Evolutionary conservation across 2,329 filamentous ascomycete genomes (phyloP).

Genomic region (Epichloe hybrida): DNA sequence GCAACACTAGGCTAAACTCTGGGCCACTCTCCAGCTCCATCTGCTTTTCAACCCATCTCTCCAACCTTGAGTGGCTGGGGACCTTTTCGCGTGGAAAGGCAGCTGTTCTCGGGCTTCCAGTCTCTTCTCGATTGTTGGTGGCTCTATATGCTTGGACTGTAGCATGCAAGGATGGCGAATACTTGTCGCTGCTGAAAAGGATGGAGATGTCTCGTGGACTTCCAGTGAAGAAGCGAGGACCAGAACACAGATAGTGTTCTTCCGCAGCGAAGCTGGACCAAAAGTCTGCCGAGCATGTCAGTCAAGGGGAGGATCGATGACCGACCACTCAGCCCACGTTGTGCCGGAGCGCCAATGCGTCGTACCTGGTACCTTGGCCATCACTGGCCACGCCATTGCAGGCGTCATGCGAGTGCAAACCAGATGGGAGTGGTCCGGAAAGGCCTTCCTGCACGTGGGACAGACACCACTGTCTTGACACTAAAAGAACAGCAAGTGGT

Average conservation of each 20-base stretch:
- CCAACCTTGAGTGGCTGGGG: slow-evolving; percentile 21
- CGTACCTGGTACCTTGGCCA: slow-evolving; percentile 24
- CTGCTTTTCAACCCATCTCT: slow-evolving; percentile 25
- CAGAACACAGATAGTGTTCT: slow-evolving; percentile 20
- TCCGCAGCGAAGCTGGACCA: slow-evolving; percentile 22
- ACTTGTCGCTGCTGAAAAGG: slow-evolving; percentile 21
- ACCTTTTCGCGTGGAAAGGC: slow-evolving; percentile 25
- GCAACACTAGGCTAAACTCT: slow-evolving; percentile 21
- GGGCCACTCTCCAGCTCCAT: slow-evolving; percentile 20
- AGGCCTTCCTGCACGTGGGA: slow-evolving; percentile 27
- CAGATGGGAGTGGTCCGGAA: slow-evolving; percentile 26
- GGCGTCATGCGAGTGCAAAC: slow-evolving; percentile 26
- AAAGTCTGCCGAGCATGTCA: slow-evolving; percentile 20
- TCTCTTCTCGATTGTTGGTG: slow-evolving; percentile 16
- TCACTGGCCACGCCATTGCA: slow-evolving; percentile 23
- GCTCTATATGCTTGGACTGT: slow-evolving; percentile 25
- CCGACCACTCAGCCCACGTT: background rate
- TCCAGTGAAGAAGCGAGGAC: slow-evolving; percentile 23
- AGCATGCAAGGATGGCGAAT: slow-evolving; percentile 26
- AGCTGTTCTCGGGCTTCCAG: slow-evolving; percentile 19
- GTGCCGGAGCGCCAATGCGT: slow-evolving; percentile 9
- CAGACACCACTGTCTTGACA: slow-evolving; percentile 28
- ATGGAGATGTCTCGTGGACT: slow-evolving; percentile 23
- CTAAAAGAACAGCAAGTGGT: slow-evolving; percentile 15
- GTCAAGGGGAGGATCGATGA: background rate